Evolutionary conservation across 495 filamentous ascomycete genomes (phyloP).

Genomic region (Podospora bellae-mahoneyi): DNA sequence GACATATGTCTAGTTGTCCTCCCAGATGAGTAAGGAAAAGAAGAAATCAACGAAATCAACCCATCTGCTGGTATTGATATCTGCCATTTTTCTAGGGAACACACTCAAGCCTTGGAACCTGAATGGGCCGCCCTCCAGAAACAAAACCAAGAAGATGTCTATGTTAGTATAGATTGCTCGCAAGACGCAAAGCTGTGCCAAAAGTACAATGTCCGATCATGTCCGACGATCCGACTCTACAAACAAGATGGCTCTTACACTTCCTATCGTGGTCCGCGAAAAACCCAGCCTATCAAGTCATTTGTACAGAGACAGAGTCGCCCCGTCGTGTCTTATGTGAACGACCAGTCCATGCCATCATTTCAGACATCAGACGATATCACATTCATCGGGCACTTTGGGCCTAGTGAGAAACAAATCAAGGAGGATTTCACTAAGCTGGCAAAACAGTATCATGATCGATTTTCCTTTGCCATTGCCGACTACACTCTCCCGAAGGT

Average conservation of each 20-base stretch:
- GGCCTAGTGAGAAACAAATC: conserved; percentile 23
- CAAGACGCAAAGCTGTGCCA: conserved; percentile 36
- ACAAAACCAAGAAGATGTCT: conserved; percentile 25
- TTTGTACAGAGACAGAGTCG: conserved; percentile 40
- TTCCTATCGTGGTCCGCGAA: conserved; percentile 44
- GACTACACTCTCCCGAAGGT: conserved; percentile 19
- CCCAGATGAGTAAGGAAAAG: background rate
- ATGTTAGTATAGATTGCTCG: conserved; percentile 44
- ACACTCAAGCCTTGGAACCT: conserved; percentile 37
- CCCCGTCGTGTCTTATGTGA: conserved; percentile 34
- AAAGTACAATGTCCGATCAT: conserved; percentile 41
- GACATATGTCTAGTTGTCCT: background rate
- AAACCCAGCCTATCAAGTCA: conserved; percentile 34
- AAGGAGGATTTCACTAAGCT: conserved; percentile 23
- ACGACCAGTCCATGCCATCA: conserved; percentile 24
- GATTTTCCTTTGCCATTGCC: conserved; percentile 43
- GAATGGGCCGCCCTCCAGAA: conserved; percentile 37
- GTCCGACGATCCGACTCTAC: conserved; percentile 49
- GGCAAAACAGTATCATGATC: conserved; percentile 37
- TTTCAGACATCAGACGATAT: conserved; percentile 42
- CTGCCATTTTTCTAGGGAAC: conserved; percentile 22
- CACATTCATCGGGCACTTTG: conserved; percentile 43
- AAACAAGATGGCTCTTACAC: conserved; percentile 28
- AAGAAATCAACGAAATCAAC: too few species aligned
- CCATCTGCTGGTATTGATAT: background rate